Evolutionary conservation across 2,329 filamentous ascomycete genomes (phyloP).

Genomic region (Polychaeton citri): DNA sequence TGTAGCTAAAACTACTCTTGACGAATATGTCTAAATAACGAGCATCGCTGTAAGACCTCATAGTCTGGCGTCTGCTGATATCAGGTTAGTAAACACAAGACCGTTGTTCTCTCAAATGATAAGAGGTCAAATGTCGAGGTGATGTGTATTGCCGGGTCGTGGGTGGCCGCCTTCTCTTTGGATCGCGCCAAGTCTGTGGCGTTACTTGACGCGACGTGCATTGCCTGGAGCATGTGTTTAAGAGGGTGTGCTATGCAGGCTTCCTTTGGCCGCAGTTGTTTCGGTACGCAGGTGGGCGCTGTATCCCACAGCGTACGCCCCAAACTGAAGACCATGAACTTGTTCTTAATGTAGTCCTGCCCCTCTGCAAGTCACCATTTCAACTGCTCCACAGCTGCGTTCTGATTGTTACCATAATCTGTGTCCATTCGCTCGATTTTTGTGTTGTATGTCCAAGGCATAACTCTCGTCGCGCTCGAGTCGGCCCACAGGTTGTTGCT

Average conservation of each 20-base stretch:
- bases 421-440: constrained; percentile 12
- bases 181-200: constrained; percentile 25
- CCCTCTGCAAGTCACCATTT: constrained; percentile 10
- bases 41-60: constrained; percentile 34
- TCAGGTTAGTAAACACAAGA: constrained; percentile 28
- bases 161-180: constrained; percentile 21
- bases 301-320: constrained; percentile 19
- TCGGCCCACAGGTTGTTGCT: constrained; percentile 10
- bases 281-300: constrained; percentile 27
- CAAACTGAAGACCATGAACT: constrained; percentile 13
- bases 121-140: constrained; percentile 33
- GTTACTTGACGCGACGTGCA: constrained; percentile 34
- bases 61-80: constrained; percentile 40
- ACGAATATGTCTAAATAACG: constrained; percentile 32
- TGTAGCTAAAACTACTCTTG: constrained; percentile 35
- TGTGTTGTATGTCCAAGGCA: constrained; percentile 12
- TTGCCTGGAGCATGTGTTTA: constrained; percentile 16
- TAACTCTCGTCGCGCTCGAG: constrained; percentile 5
- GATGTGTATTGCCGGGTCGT: constrained; percentile 23
- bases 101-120: constrained; percentile 19
- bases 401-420: constrained; percentile 5
- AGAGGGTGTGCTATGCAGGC: constrained; percentile 25
- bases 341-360: constrained; percentile 3
- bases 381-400: constrained; percentile 9
- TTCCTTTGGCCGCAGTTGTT: constrained; percentile 21